Evolutionary conservation across 768 basidiomycete species (phyloP).

Genomic region (Boletus insuetus): DNA sequence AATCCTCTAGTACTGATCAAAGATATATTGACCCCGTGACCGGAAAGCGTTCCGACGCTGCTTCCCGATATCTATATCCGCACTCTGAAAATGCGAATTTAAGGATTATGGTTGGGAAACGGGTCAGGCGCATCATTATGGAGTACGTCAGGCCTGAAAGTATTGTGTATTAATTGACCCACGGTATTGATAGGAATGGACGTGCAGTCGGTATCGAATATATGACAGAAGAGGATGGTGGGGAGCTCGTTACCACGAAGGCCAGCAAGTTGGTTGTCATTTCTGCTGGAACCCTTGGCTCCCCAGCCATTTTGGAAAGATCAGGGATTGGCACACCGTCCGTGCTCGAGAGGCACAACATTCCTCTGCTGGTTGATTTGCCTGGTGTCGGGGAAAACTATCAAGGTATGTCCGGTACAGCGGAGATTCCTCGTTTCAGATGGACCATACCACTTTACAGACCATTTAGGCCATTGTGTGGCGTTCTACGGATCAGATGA

Average conservation of each 20-base stretch:
- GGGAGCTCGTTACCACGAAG: conserved; percentile 17
- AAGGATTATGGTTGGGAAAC: conserved; percentile 27
- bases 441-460: conserved; percentile 1
- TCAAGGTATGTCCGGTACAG: conserved; percentile 35
- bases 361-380: conserved; percentile 55
- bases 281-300: conserved; percentile 54
- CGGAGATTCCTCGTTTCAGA: neutral
- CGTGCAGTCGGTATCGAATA: conserved; percentile 40
- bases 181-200: conserved; percentile 24
- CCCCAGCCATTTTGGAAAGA: conserved; percentile 54
- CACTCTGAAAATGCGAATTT: conserved; percentile 31
- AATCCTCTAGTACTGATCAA: neutral
- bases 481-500: conserved; percentile 42
- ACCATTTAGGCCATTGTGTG: conserved; percentile 29
- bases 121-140: conserved; percentile 7
- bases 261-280: conserved; percentile 46
- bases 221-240: conserved; percentile 16
- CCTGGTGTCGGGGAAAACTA: conserved; percentile 78
- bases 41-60: conserved; percentile 29
- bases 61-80: conserved; percentile 39
- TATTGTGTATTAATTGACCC: no score
- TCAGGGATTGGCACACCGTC: conserved; percentile 64
- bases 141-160: neutral
- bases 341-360: conserved; percentile 44
- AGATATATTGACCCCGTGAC: conserved; percentile 59